Evolutionary conservation across 176 grass and related monocot species (phyloP), one percentile per base, ranked within the genome.

Genomic region (Triticum turgidum): DNA sequence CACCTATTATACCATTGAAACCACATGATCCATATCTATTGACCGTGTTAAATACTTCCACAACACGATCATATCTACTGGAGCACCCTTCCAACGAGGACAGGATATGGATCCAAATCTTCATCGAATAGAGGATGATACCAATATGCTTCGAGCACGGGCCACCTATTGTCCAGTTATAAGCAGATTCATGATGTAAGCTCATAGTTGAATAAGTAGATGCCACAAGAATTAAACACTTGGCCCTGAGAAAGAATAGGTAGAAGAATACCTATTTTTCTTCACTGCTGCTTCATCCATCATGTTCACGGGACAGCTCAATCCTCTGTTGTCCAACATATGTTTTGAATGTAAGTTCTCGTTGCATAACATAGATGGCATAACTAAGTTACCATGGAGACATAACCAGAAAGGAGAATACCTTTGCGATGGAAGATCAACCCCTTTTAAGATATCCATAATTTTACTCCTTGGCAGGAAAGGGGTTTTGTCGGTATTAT

Each of bases 401-500:
- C 24, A 56, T 51, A 33, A 54, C 32, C 5, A 63, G 0, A 37
- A 24, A 18, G 39, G 11, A 24, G 22, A 39, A n/a, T 59, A 86
- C 84, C 74, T 78, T 68, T 85, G 32, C 0, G 63, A 78, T 52
- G 74, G 37, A 9, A 30, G 66, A 45, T 73, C 70, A 14, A 12
- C 20, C 5, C 3, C 21, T 25, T 73, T 73, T 25, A 73, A 73
- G 42, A 73, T 6, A 41, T 73, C 70, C 25, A 45, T 6, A 45
- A 73, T 45, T 73, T 27, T 45, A 27, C 11, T 73, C n/a, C n/a
- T 12, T 45, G 70, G n/a, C 5, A 45, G 39, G n/a, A 78, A 79
- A 79, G 75, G 75, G 9, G 64, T 79, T 69, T 9, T 65, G 25
- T 2, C 5, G 6, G 63, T 69, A 68, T 20, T 64, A 86, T 86